phyloP scores from a whole-genome alignment of 768 basidiomycete species.

The Suillus placidus region DNA sequence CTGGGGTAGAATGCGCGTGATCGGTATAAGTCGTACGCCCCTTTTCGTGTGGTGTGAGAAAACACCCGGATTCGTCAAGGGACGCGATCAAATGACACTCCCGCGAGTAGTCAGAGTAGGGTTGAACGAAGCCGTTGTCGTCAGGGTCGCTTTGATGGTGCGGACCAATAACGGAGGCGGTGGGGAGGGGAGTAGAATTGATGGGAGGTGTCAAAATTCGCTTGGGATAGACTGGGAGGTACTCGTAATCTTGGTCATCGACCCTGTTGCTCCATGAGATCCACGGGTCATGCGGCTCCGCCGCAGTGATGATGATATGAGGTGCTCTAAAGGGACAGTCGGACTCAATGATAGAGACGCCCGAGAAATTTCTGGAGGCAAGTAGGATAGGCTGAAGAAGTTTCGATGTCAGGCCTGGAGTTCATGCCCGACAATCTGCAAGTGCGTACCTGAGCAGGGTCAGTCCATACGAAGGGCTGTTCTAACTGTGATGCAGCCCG shows the following conservation, averaged over 20 bases:
- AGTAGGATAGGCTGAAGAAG: slow-evolving; percentile 38
- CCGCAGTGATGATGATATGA: slow-evolving; percentile 47
- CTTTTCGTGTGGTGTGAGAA: slow-evolving; percentile 9
- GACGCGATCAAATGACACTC: slow-evolving; percentile 1
- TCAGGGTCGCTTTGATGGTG: neutral
- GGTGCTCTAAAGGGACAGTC: slow-evolving; percentile 43
- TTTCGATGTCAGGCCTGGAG: neutral
- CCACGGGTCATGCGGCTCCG: slow-evolving; percentile 45
- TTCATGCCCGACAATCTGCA: neutral
- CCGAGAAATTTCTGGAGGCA: slow-evolving; percentile 25
- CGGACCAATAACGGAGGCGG: neutral
- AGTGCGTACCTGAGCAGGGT: slow-evolving; percentile 51
- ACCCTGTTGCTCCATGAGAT: slow-evolving; percentile 37
- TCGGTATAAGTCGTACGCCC: neutral
- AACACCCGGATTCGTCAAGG: slow-evolving; percentile 3
- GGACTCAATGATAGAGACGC: slow-evolving; percentile 47
- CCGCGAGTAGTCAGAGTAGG: slow-evolving; percentile 10
- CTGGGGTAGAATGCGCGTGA: slow-evolving; percentile 1
- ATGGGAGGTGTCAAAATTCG: neutral
- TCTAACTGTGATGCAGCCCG: slow-evolving; percentile 38
- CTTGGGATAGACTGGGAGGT: slow-evolving; percentile 7
- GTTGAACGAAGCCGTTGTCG: no score
- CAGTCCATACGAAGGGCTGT: slow-evolving; percentile 48
- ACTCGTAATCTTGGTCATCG: slow-evolving; percentile 11
- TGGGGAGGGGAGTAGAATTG: neutral